Evolutionary conservation across 331 rosid genomes (phyloP).

Genomic region (Quercus tomentella): DNA sequence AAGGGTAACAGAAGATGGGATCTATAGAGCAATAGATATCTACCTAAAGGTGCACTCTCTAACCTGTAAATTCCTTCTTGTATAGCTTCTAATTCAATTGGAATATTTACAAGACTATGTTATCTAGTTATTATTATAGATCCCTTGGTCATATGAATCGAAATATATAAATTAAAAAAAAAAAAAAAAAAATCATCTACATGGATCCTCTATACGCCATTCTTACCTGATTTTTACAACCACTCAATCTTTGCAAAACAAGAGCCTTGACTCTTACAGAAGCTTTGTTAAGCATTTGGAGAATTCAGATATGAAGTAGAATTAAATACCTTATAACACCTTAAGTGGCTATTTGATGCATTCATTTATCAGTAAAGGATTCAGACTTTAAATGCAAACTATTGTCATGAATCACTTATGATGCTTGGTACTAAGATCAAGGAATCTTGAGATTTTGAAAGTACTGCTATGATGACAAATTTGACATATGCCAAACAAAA

Average conservation of each 20-base stretch:
- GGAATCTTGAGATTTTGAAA: background rate
- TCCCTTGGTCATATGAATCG: background rate
- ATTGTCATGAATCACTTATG: no score
- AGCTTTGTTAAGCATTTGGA: background rate
- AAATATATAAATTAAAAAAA: background rate
- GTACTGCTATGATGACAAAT: background rate
- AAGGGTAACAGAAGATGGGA: constrained; percentile 80
- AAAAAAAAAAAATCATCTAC: background rate
- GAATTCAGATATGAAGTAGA: background rate
- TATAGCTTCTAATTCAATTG: background rate
- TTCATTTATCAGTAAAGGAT: background rate
- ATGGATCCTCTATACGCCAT: background rate
- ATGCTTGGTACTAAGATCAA: background rate
- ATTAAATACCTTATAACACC: background rate
- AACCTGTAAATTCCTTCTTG: background rate
- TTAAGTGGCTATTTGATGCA: background rate
- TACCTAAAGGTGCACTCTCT: constrained; percentile 68
- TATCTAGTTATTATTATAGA: background rate
- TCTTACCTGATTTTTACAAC: background rate
- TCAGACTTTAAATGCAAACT: background rate
- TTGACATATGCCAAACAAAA: background rate
- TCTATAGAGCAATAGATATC: constrained; percentile 88
- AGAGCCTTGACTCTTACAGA: background rate
- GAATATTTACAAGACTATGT: background rate
- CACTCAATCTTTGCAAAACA: background rate